Conservation (phyloP, 176 grass and related monocot genomes). For the Eragrostis nindensis region DNA sequence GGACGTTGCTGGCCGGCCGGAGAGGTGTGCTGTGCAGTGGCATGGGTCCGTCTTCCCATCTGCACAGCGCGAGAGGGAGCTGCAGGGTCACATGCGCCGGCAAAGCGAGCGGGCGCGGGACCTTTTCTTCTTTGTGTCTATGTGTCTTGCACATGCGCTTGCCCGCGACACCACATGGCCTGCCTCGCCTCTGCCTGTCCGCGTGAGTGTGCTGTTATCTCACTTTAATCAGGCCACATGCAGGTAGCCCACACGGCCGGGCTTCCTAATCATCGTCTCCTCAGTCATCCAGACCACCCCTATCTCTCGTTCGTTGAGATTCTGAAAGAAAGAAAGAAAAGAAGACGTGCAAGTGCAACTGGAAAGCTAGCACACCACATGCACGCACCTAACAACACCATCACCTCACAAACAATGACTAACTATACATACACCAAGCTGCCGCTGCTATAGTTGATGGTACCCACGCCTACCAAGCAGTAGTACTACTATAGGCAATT, state of each 20-base stretch:
- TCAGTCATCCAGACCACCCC: no score
- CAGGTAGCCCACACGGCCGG: slow-evolving; percentile 43
- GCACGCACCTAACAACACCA: slow-evolving; percentile 25
- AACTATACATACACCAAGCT: slow-evolving; percentile 18
- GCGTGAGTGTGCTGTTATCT: slow-evolving; percentile 16
- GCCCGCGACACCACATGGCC: slow-evolving; percentile 58
- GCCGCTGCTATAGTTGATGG: not conserved
- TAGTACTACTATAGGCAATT: not conserved
- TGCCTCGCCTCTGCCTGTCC: slow-evolving; percentile 23
- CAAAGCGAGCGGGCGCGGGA: slow-evolving; percentile 14
- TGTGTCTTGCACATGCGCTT: slow-evolving; percentile 42
- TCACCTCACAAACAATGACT: slow-evolving; percentile 1
- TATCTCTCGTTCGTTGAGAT: not conserved
- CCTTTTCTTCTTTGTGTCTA: not conserved
- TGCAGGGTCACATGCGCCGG: slow-evolving; percentile 43
- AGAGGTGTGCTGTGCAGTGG: not conserved
- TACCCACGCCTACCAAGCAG: not conserved
- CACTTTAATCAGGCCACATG: slow-evolving; percentile 57
- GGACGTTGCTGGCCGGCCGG: not conserved
- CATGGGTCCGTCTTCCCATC: slow-evolving; percentile 26
- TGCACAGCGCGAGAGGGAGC: not conserved
- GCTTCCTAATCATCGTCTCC: slow-evolving; percentile 33
- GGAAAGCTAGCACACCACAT: slow-evolving; percentile 41
- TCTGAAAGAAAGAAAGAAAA: not conserved
- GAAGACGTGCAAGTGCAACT: slow-evolving; percentile 5